Base-by-base conservation (phyloP, 768 basidiomycete species). In the Leccinum ochraceum region DNA sequence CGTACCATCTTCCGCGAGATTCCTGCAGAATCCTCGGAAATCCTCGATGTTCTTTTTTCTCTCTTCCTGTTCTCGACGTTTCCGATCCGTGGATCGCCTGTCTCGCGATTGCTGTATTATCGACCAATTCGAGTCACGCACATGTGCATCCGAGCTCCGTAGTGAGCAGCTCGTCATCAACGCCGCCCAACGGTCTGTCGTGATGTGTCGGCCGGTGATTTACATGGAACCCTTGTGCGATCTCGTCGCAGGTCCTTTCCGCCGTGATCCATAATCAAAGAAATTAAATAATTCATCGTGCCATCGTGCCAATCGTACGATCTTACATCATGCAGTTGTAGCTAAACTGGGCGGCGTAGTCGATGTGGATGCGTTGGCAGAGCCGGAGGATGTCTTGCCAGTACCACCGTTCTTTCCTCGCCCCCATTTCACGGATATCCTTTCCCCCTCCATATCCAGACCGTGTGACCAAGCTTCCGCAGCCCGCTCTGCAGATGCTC, bases 381-480 rank as follows among this genome's bases (percentile, higher is more conserved):
- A 34, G n/a, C 51, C 34, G n/a, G 55, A 53, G 20, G 77, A 60
- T 34, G 70, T 65, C 55, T 82, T 83, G 3, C 70, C 61, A 9
- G 68, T 64, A 7, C 71, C 69, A 24, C 72, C 61, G 72, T 75
- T 77, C 78, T 75, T 84, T 68, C 92, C 88, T 60, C 95, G 82
- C 4, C 96, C 96, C 96, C 96, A 99, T 65, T 89, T 92, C 28
- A 96, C 83, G 50, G 82, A 78, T 10, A 90, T 83, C 36, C 78
- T 80, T 70, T 89, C 86, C 1, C 86, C 89, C 30, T 93, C 89
- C 26, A 98, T 79, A 65, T 96, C 95, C 10, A 98, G 78, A 2
- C 95, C 95, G 63, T 88, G 87, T n/a, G 93, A 86, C 86, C 95
- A 94, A 10, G 90, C 88, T 63, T 91, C 85, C 0, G 95, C 95